Evolutionary conservation across 1,284 basidiomycete species (phyloP), one percentile per base, ranked within the genome.

Genomic region (Trametes pubescens): DNA sequence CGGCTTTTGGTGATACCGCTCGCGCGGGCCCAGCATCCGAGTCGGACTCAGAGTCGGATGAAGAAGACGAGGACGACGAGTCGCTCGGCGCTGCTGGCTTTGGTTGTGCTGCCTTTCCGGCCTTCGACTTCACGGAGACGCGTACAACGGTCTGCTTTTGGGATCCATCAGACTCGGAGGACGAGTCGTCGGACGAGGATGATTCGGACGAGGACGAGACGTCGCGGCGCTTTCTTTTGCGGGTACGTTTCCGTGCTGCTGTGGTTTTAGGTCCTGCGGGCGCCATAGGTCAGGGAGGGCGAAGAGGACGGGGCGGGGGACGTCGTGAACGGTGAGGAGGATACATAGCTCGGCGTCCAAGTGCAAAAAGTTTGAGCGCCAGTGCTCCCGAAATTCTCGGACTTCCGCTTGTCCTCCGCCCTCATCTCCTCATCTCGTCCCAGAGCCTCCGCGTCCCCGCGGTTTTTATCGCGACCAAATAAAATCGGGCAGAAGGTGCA

Each of bases 211-310:
- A 80, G 0, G 77, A 78, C 0, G 78, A 78, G 10, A 76, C 78
- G 13, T 75, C 75, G 53, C 79, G 76, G 40, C 80, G 69, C 58
- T 80, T 81, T 44, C 80, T 75, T 66, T 80, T 81, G 58, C 79
- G 73, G 57, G 72, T 78, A 26, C 80, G 76, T 68, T 77, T 81
- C 26, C 68, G 56, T 18, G 68, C 52, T 4, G 64, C 51, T 16
- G 55, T 16, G 0, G 64, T 52, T 54, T 73, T 74, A 8, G 70
- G 48, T 6, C 66, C 60, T 34, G 68, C 26, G 3, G 70, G 68
- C 11, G 72, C 69, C 71, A 73, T 74, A 26, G 38, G 4, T 59
- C 26, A 61, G 52, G 53, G 37, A 22, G 59, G 52, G 7, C 46
- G 52, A 26, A n/a, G n/a, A 21, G 38, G 18, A 56, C 21, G 63